Conservation (phyloP, 768 basidiomycete genomes). For the Cubamyces lactineus region DNA sequence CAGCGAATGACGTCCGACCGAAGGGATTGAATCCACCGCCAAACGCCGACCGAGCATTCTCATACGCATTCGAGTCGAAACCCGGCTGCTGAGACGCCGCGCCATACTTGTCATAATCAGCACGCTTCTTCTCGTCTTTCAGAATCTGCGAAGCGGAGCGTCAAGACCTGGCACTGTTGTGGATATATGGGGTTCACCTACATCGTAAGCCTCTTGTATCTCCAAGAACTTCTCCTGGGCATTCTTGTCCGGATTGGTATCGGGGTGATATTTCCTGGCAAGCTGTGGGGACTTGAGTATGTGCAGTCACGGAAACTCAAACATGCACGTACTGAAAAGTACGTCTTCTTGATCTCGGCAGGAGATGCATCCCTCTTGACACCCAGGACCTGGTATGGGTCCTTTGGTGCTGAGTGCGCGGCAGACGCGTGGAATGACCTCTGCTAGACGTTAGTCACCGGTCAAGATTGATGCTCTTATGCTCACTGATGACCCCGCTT, state of each 20-base stretch:
- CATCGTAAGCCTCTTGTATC: constrained; percentile 97
- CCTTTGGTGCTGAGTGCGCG: constrained; percentile 58
- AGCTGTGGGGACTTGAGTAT: constrained; percentile 56
- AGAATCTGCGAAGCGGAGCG: constrained; percentile 57
- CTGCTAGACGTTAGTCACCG: constrained; percentile 41
- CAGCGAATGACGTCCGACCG: too few species aligned
- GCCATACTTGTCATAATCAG: constrained; percentile 90
- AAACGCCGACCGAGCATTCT: constrained; percentile 48
- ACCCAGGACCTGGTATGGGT: constrained; percentile 92
- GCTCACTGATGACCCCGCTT: constrained; percentile 19
- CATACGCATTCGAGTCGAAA: constrained; percentile 89
- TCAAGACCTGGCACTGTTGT: not conserved
- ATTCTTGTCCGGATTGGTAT: constrained; percentile 90
- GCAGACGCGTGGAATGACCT: constrained; percentile 76
- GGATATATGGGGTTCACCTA: constrained; percentile 42
- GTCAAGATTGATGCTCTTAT: too few species aligned
- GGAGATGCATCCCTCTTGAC: constrained; percentile 80
- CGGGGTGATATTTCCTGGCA: constrained; percentile 97
- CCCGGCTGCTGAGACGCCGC: constrained; percentile 90
- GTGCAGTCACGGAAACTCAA: constrained; percentile 23
- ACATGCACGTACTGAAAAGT: constrained; percentile 79
- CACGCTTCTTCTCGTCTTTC: constrained; percentile 93
- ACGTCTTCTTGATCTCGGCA: constrained; percentile 95
- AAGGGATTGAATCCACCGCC: constrained; percentile 43
- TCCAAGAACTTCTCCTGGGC: constrained; percentile 94